These are phyloP conservation scores for Pholiota molesta DNA, from an alignment of 768 basidiomycete species.

Conservation along the genomic window DNA sequence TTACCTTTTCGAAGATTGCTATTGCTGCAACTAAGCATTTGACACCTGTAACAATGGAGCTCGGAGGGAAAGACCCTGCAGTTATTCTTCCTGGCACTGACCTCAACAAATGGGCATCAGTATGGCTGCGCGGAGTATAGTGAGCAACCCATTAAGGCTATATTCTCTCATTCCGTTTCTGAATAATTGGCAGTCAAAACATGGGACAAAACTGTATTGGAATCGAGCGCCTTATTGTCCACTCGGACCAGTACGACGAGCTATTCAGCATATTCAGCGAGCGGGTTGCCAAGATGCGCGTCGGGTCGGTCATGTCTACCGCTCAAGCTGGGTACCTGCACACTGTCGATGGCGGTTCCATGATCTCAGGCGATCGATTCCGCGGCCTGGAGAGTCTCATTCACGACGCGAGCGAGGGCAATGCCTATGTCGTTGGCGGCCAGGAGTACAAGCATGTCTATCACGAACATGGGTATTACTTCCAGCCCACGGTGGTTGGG, in stretches of 20 bases:
- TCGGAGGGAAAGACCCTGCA: constrained; percentile 95
- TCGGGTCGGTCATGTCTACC: constrained; percentile 73
- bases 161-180: not conserved
- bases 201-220: constrained; percentile 97
- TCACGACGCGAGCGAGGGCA: constrained; percentile 64
- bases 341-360: constrained; percentile 83
- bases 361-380: constrained; percentile 82
- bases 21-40: constrained; percentile 82
- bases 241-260: constrained; percentile 73
- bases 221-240: constrained; percentile 91
- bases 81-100: constrained; percentile 88
- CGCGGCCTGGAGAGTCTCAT: constrained; percentile 69
- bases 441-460: constrained; percentile 65
- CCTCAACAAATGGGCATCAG: constrained; percentile 73
- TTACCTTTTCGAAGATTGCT: constrained; percentile 58
- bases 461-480: constrained; percentile 77
- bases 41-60: constrained; percentile 90
- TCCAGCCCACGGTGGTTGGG: constrained; percentile 85
- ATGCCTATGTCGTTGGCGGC: constrained; percentile 72
- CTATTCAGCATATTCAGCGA: constrained; percentile 67
- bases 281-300: constrained; percentile 70
- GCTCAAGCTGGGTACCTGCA: constrained; percentile 69
- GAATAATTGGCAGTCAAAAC: constrained; percentile 65
- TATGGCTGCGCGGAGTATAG: constrained; percentile 93
- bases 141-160: constrained; percentile 41